These are phyloP conservation scores for Cutaneotrichosporon dermatis DNA, from an alignment of 1,284 basidiomycete species.

Conservation along the genomic window DNA sequence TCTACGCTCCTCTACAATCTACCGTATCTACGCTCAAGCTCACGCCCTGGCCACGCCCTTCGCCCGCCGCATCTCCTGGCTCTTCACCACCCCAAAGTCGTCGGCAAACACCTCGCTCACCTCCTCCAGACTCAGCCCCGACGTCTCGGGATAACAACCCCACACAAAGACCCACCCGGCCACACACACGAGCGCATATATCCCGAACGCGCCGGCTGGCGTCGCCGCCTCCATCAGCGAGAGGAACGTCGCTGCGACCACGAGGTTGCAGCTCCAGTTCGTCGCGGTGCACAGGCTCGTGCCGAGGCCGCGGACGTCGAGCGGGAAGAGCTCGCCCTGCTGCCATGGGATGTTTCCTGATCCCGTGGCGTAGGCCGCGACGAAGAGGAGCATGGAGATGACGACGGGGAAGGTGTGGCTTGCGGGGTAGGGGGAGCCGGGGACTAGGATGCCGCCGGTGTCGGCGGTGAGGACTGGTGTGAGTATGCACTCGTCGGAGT, in stretches of 20 bases:
- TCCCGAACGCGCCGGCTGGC: slow-evolving; percentile 71
- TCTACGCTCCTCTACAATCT: no score
- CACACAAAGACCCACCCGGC: slow-evolving; percentile 66
- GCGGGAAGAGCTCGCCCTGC: slow-evolving; percentile 73
- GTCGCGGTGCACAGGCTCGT: slow-evolving; percentile 72
- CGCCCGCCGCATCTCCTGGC: slow-evolving; percentile 33
- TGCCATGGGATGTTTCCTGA: slow-evolving; percentile 80
- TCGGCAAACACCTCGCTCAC: slow-evolving; percentile 51
- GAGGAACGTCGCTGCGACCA: slow-evolving; percentile 71
- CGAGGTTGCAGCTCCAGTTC: slow-evolving; percentile 71
- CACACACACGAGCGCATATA: slow-evolving; percentile 71
- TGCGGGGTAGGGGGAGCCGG: slow-evolving; percentile 61
- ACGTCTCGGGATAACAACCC: slow-evolving; percentile 69
- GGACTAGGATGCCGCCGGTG: slow-evolving; percentile 63
- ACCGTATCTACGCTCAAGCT: not conserved
- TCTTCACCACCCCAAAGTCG: slow-evolving; percentile 51
- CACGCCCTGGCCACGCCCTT: not conserved
- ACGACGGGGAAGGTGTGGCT: slow-evolving; percentile 67
- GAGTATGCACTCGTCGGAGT: not conserved
- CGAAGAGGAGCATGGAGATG: slow-evolving; percentile 72
- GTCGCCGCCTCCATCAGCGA: slow-evolving; percentile 71
- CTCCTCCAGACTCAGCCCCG: slow-evolving; percentile 51
- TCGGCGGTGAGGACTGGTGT: slow-evolving; percentile 60
- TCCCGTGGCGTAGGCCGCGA: slow-evolving; percentile 74
- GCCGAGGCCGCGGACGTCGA: slow-evolving; percentile 76